phyloP scores from a whole-genome alignment of 2,329 filamentous ascomycete genomes.

The Penicillium palitans region DNA sequence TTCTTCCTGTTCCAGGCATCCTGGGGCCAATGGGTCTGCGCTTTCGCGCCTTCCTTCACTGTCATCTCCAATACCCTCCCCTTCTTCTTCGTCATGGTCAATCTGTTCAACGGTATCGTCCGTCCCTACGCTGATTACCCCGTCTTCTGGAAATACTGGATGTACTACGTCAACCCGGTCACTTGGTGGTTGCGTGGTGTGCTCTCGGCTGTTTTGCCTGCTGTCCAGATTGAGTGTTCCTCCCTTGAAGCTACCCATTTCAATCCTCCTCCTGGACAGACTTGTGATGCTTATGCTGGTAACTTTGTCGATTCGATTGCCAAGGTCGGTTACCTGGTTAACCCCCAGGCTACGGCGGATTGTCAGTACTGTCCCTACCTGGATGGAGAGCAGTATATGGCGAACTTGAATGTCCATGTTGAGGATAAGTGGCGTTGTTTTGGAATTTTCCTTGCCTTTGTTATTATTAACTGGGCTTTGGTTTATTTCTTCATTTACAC shows the following conservation, averaged over 20 bases:
- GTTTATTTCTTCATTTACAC: constrained; percentile 79
- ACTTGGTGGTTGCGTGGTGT: constrained; percentile 74
- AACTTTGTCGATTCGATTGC: constrained; percentile 55
- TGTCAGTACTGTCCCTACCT: constrained; percentile 72
- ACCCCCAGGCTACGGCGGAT: constrained; percentile 56
- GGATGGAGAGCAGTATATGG: constrained; percentile 66
- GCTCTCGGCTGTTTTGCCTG: constrained; percentile 61
- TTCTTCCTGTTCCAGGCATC: constrained; percentile 74
- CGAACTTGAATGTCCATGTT: constrained; percentile 55
- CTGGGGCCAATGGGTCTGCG: constrained; percentile 84
- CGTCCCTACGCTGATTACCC: constrained; percentile 65
- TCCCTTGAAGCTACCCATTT: constrained; percentile 63
- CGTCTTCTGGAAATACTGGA: constrained; percentile 72
- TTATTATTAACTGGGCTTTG: constrained; percentile 67
- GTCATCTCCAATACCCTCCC: constrained; percentile 74
- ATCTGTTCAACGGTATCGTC: constrained; percentile 75
- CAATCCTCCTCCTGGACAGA: constrained; percentile 63
- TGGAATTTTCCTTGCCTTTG: constrained; percentile 71
- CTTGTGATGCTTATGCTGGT: constrained; percentile 65
- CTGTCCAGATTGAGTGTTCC: constrained; percentile 54
- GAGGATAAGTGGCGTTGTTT: constrained; percentile 71
- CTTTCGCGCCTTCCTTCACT: constrained; percentile 75
- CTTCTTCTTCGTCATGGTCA: constrained; percentile 79
- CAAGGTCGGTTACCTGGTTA: constrained; percentile 61
- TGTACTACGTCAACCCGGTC: constrained; percentile 66